These are phyloP conservation scores for Batkoa obscura DNA, from an alignment of 371 early-diverging fungal genomes.

Conservation along the genomic window DNA sequence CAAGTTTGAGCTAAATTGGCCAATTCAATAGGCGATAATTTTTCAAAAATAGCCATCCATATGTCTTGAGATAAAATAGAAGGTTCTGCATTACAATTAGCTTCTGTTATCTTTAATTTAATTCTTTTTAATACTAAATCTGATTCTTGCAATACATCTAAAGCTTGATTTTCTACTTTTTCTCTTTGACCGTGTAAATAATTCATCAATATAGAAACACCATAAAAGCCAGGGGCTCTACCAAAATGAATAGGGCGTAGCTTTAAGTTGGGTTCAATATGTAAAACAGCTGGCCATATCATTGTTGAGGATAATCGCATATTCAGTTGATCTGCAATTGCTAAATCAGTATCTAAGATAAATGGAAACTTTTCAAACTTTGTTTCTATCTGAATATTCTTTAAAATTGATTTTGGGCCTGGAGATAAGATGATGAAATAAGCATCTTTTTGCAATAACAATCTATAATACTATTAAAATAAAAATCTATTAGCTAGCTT, in stretches of 20 bases:
- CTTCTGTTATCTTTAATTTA: no score
- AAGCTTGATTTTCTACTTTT: constrained; percentile 1
- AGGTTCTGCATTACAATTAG: no score
- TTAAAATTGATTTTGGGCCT: neutral
- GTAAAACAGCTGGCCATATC: neutral
- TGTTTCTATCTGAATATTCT: neutral
- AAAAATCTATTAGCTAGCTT: no score
- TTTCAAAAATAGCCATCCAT: no score
- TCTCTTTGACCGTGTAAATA: neutral
- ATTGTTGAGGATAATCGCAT: neutral
- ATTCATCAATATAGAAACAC: neutral
- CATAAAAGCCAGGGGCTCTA: neutral
- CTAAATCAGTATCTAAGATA: neutral
- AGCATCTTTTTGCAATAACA: neutral
- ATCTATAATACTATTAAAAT: neutral
- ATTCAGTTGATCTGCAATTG: neutral
- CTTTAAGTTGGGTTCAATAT: neutral
- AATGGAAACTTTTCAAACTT: neutral
- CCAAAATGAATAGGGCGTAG: neutral
- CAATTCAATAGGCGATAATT: no score
- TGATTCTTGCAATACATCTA: neutral
- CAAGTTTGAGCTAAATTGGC: no score
- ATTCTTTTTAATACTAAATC: neutral
- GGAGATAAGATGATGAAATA: neutral
- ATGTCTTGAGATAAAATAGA: no score